Conservation (phyloP, 768 basidiomycete species). For the Mycena alexandri region DNA sequence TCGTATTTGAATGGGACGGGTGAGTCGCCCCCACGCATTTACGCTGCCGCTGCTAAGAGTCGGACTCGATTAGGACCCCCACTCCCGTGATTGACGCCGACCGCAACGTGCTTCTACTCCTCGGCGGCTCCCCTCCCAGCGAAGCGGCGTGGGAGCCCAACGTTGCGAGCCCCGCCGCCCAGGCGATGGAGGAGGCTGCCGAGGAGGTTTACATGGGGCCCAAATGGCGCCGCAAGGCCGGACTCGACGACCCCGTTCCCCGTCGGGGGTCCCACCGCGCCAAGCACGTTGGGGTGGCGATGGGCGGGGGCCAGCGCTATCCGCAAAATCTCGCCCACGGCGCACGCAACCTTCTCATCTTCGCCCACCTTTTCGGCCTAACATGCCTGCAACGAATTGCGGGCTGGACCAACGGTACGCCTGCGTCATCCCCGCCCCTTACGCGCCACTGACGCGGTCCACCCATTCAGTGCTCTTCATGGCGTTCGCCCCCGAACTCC, state of each 20-base stretch:
- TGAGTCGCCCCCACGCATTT: too few species aligned
- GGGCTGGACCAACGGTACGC: slow-evolving; percentile 13
- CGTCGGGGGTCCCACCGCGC: too few species aligned
- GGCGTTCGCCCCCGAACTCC: not conserved
- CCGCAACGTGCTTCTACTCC: not conserved
- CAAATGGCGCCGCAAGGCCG: not conserved
- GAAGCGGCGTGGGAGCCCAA: not conserved
- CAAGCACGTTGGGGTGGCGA: not conserved
- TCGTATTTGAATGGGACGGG: slow-evolving; percentile 25
- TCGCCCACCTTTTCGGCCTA: not conserved
- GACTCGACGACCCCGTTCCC: not conserved
- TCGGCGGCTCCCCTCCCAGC: not conserved
- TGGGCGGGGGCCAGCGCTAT: slow-evolving; percentile 4
- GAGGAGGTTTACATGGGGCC: not conserved
- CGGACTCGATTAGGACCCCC: not conserved
- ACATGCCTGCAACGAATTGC: slow-evolving; percentile 1
- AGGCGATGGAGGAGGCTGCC: not conserved
- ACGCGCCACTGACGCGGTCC: not conserved
- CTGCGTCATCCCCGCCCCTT: not conserved
- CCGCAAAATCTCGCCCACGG: not conserved
- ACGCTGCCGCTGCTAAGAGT: too few species aligned
- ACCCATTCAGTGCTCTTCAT: not conserved
- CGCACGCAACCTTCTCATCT: not conserved
- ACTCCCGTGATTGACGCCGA: not conserved
- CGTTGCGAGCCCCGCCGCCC: not conserved